Conservation (phyloP, 2,329 filamentous ascomycete genomes). For the Epichloe glyceriae region DNA sequence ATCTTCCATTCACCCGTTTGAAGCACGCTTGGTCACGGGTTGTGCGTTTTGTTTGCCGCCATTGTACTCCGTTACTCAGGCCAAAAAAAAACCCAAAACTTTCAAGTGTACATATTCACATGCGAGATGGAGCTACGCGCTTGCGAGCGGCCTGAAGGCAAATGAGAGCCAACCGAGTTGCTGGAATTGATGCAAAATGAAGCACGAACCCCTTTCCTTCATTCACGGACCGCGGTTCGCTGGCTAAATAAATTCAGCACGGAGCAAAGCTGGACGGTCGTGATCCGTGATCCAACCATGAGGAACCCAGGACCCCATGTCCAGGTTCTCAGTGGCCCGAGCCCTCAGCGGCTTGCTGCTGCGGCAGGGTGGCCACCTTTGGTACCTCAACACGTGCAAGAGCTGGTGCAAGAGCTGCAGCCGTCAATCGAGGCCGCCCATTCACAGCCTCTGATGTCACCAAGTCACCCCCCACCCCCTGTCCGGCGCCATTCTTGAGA, state of each 20-base stretch:
- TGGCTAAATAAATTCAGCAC: too few relatives aligned
- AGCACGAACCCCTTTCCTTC: not conserved
- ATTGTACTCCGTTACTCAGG: not conserved
- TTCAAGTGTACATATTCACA: not conserved
- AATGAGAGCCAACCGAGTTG: not conserved
- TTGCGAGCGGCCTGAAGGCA: not conserved
- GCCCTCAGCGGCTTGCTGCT: too few relatives aligned
- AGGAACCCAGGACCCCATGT: too few relatives aligned
- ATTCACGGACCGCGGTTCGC: too few relatives aligned
- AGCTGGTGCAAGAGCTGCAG: not conserved
- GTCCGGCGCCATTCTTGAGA: not conserved
- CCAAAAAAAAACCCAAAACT: too few relatives aligned
- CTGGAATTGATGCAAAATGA: not conserved
- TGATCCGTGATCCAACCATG: too few relatives aligned
- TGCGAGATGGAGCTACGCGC: not conserved
- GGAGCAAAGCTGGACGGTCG: too few relatives aligned
- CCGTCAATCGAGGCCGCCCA: not conserved
- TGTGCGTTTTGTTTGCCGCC: not conserved
- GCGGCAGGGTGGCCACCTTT: too few relatives aligned
- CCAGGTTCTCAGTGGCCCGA: too few relatives aligned
- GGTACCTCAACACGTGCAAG: too few relatives aligned
- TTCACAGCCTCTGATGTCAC: constrained; percentile 26
- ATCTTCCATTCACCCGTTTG: too few relatives aligned
- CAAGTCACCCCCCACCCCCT: not conserved
- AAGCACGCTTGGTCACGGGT: too few relatives aligned